Evolutionary conservation across 495 filamentous ascomycete genomes (phyloP).

Genomic region (Astrocystis sublimbata): DNA sequence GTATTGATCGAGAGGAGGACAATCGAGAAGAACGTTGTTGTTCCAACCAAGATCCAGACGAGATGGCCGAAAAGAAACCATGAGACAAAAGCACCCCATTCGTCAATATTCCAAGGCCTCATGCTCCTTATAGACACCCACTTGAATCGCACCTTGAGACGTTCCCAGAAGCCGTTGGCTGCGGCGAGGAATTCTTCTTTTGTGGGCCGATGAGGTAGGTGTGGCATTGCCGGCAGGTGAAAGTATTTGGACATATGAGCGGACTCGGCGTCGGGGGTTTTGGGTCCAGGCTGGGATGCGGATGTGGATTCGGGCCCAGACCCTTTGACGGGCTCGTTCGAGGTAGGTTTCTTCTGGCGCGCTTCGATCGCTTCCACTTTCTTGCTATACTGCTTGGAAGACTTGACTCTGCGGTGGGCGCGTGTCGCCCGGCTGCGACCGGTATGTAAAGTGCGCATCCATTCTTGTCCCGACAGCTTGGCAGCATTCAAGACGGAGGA

Average conservation of each 20-base stretch:
- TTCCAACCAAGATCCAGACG: conserved; percentile 91
- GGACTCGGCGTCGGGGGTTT: conserved; percentile 34
- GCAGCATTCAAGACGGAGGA: conserved; percentile 38
- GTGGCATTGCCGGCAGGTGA: conserved; percentile 63
- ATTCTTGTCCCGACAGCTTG: conserved; percentile 42
- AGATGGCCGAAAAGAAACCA: conserved; percentile 94
- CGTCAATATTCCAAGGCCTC: conserved; percentile 93
- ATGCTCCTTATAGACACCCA: conserved; percentile 95
- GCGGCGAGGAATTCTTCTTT: conserved; percentile 93
- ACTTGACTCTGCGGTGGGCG: conserved; percentile 42
- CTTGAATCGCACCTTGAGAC: conserved; percentile 91
- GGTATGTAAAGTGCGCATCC: conserved; percentile 32
- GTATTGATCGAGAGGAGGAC: conserved; percentile 90
- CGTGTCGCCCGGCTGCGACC: conserved; percentile 29
- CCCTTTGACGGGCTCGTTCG: conserved; percentile 14
- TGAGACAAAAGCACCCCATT: conserved; percentile 91
- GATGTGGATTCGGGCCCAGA: conserved; percentile 18
- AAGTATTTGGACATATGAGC: conserved; percentile 54
- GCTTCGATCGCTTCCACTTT: conserved; percentile 15
- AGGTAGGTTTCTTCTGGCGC: conserved; percentile 22
- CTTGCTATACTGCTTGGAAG: conserved; percentile 25
- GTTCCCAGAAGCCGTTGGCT: conserved; percentile 88
- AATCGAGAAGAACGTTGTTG: conserved; percentile 94
- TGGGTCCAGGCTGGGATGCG: conserved; percentile 19
- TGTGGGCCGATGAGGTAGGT: conserved; percentile 79